phyloP scores from a whole-genome alignment of 1,284 basidiomycete genomes.

The Sporisorium graminicola region DNA sequence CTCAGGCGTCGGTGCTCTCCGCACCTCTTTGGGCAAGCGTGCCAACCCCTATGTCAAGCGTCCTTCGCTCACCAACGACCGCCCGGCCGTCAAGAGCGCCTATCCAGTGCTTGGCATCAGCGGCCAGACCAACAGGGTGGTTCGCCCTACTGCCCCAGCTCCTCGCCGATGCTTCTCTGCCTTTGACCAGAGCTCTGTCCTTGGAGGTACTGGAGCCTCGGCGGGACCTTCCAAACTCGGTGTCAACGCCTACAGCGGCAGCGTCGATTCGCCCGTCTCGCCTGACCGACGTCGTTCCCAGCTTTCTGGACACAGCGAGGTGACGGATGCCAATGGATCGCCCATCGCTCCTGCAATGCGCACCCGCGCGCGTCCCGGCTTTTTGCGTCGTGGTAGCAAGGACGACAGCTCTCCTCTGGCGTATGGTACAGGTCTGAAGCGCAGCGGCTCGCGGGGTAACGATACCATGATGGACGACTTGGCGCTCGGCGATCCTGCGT shows the following conservation, averaged over 20 bases:
- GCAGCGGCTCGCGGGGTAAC: constrained; percentile 38
- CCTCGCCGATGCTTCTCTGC: constrained; percentile 56
- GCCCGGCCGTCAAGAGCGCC: constrained; percentile 42
- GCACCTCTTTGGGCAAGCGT: constrained; percentile 54
- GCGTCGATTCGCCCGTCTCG: constrained; percentile 27
- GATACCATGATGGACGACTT: constrained; percentile 45
- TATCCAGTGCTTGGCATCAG: constrained; percentile 46
- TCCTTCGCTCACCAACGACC: constrained; percentile 36
- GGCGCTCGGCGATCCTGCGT: constrained; percentile 30
- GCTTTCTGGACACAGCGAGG: constrained; percentile 25
- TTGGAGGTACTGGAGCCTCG: constrained; percentile 9
- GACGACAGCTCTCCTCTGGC: constrained; percentile 63
- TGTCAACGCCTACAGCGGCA: not conserved
- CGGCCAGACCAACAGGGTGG: constrained; percentile 26
- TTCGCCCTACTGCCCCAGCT: constrained; percentile 50
- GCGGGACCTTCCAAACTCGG: constrained; percentile 20
- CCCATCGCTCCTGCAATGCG: constrained; percentile 49
- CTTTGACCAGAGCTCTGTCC: constrained; percentile 40
- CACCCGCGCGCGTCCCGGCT: constrained; percentile 26
- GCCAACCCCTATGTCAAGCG: constrained; percentile 59
- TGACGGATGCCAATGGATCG: constrained; percentile 54
- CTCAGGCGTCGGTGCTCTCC: constrained; percentile 25
- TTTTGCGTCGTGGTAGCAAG: constrained; percentile 54
- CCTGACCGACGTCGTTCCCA: constrained; percentile 37
- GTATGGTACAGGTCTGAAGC: constrained; percentile 57